These are phyloP conservation scores for Gastrodia elata DNA, from an alignment of 106 monocot genomes.

Conservation along the genomic window DNA sequence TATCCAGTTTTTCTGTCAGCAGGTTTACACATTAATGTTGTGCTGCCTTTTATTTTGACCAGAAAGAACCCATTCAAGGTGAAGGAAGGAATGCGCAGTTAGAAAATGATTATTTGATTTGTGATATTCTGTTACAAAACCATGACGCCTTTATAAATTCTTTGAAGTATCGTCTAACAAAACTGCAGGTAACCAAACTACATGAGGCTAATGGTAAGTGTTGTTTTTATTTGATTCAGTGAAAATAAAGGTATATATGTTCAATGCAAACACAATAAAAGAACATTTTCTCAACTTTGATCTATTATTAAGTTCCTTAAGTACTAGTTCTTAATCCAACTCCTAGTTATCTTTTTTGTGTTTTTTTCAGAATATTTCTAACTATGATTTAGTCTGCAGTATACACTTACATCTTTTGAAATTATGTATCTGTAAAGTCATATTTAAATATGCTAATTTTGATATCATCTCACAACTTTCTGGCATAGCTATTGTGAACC, in stretches of 20 bases:
- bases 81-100: constrained; percentile 16
- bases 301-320: not conserved
- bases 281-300: not conserved
- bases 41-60: constrained; percentile 8
- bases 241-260: not conserved
- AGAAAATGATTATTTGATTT: constrained; percentile 27
- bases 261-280: not conserved
- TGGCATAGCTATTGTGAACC: not conserved
- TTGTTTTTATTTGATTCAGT: constrained; percentile 1
- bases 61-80: constrained; percentile 17
- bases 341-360: not conserved
- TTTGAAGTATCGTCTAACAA: constrained; percentile 74
- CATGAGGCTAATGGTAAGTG: not conserved
- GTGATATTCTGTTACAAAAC: constrained; percentile 36
- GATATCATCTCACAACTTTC: not conserved
- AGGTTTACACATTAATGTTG: not conserved
- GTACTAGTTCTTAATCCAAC: not conserved
- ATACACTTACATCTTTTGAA: not conserved
- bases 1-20: not conserved
- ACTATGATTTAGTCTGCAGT: not conserved
- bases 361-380: not conserved
- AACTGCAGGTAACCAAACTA: constrained; percentile 50
- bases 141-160: constrained; percentile 67
- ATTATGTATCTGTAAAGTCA: not conserved
- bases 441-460: not conserved